Evolutionary conservation across 371 early-diverging fungal species (phyloP).

Genomic region (Mortierella sp.): DNA sequence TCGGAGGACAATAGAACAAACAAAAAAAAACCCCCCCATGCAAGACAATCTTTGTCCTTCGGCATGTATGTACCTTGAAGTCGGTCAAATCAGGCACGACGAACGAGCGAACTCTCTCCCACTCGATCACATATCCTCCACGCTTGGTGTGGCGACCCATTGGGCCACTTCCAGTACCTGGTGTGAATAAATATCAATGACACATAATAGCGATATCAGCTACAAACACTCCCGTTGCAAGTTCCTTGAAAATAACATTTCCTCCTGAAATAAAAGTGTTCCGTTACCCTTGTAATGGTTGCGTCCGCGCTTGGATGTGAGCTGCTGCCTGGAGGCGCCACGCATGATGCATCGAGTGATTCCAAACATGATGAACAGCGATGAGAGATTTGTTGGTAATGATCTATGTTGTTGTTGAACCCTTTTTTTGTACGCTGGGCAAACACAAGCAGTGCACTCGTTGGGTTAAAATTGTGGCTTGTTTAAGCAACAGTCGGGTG

Average conservation of each 20-base stretch:
- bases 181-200: not conserved
- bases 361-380: slow-evolving; percentile 70
- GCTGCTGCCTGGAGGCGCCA: slow-evolving; percentile 80
- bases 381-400: not conserved
- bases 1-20: no score
- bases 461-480: not conserved
- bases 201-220: not conserved
- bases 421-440: not conserved
- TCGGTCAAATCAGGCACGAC: slow-evolving; percentile 83
- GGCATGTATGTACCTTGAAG: slow-evolving; percentile 67
- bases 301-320: slow-evolving; percentile 86
- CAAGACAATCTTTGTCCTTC: not conserved
- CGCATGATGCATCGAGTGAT: slow-evolving; percentile 78
- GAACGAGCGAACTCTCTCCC: slow-evolving; percentile 82
- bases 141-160: slow-evolving; percentile 88
- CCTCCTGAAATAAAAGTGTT: not conserved
- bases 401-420: not conserved
- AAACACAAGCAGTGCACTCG: no score
- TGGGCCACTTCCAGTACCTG: slow-evolving; percentile 86
- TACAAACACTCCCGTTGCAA: not conserved
- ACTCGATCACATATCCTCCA: slow-evolving; percentile 79
- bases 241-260: not conserved
- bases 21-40: no score
- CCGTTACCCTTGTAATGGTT: slow-evolving; percentile 84
- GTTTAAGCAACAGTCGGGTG: not conserved